These are phyloP conservation scores for Fistulifera pelliculosa DNA, from an alignment of 108 stramenopile species.

Conservation along the genomic window DNA sequence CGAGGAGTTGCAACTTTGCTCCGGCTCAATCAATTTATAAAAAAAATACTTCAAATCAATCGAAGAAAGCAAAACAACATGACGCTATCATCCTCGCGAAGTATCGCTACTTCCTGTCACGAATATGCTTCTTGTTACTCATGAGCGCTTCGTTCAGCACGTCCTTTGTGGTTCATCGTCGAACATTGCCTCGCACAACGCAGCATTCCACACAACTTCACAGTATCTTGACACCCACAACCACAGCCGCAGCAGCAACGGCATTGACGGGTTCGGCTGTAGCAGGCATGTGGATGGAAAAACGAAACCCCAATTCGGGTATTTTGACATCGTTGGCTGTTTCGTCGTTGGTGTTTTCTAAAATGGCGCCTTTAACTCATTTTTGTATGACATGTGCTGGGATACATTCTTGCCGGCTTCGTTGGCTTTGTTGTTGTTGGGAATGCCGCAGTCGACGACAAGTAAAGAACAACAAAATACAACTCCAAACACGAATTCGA, in stretches of 20 bases:
- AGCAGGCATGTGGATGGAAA: not conserved
- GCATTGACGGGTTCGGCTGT: not conserved
- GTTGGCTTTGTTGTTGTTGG: conserved; percentile 45
- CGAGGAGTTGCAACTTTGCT: too few species aligned
- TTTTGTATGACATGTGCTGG: conserved; percentile 61
- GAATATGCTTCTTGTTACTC: too few species aligned
- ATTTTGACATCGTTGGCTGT: conserved; percentile 35
- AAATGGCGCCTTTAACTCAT: conserved; percentile 35
- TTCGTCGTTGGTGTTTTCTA: conserved; percentile 37
- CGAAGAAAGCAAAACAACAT: too few species aligned
- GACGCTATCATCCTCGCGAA: too few species aligned
- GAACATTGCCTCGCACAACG: too few species aligned
- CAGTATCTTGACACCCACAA: too few species aligned
- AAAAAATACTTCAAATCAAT: too few species aligned
- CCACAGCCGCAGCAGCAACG: not conserved
- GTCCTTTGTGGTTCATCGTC: too few species aligned
- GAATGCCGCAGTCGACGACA: conserved; percentile 5
- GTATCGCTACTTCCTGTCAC: too few species aligned
- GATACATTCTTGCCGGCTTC: conserved; percentile 51
- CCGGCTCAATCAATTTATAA: too few species aligned
- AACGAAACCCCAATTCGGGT: conserved; percentile 20
- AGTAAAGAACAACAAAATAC: not conserved
- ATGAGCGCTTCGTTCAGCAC: too few species aligned
- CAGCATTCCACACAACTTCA: too few species aligned
- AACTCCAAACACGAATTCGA: conserved; percentile 4